These are phyloP conservation scores for Phytophthora cactorum DNA, from an alignment of 352 stramenopile species.

Conservation along the genomic window DNA sequence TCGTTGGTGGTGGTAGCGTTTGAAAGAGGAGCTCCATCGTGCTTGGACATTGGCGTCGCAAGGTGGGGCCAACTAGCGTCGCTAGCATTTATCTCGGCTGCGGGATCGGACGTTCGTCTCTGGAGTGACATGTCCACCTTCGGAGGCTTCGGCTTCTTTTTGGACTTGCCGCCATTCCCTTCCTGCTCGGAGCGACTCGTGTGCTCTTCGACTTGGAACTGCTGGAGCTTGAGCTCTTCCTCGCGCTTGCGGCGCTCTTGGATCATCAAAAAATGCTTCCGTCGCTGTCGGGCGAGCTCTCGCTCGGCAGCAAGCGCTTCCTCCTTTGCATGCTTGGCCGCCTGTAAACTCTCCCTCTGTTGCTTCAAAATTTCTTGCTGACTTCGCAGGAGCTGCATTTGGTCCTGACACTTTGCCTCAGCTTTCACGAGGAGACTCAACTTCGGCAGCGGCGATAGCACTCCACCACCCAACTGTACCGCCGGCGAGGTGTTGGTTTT, in stretches of 20 bases:
- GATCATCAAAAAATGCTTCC: constrained; percentile 42
- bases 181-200: constrained; percentile 34
- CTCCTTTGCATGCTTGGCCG: constrained; percentile 41
- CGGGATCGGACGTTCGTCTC: constrained; percentile 3
- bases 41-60: constrained; percentile 4
- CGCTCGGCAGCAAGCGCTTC: constrained; percentile 38
- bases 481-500: constrained; percentile 7
- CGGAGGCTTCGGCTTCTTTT: constrained; percentile 30
- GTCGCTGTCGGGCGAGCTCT: constrained; percentile 41
- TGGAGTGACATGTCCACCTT: constrained; percentile 6
- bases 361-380: constrained; percentile 55
- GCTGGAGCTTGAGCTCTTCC: constrained; percentile 52
- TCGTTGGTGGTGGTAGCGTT: constrained; percentile 12
- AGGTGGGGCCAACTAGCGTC: constrained; percentile 21
- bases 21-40: not conserved
- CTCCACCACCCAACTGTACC: constrained; percentile 3
- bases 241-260: constrained; percentile 51
- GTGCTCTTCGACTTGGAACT: constrained; percentile 25
- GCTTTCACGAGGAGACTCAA: constrained; percentile 58
- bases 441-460: constrained; percentile 47
- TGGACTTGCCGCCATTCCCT: constrained; percentile 10
- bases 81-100: not conserved
- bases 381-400: constrained; percentile 50
- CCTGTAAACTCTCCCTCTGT: constrained; percentile 51
- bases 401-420: constrained; percentile 61